These are phyloP conservation scores for Chrysopogon serrulatus DNA, from an alignment of 176 grass and related monocot genomes.

Conservation along the genomic window DNA sequence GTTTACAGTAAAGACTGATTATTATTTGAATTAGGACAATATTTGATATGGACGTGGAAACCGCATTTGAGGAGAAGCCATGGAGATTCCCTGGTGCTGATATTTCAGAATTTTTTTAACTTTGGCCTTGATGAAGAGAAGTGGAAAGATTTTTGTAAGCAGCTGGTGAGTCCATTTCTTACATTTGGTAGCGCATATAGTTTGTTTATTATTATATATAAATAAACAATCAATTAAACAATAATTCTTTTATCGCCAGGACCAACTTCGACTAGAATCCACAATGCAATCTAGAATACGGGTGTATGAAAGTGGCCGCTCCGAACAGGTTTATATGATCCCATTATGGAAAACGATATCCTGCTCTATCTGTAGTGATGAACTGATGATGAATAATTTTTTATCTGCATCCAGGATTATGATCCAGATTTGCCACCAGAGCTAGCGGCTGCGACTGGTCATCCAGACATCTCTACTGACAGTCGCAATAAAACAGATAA, in stretches of 20 bases:
- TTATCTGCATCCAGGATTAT: constrained; percentile 59
- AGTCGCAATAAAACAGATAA: constrained; percentile 54
- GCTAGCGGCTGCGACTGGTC: constrained; percentile 83
- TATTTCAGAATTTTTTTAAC: constrained; percentile 88
- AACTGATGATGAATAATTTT: constrained; percentile 19
- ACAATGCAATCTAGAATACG: constrained; percentile 99
- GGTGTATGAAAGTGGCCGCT: constrained; percentile 95
- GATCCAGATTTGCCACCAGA: constrained; percentile 99
- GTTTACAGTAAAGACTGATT: neutral
- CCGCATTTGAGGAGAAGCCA: constrained; percentile 94
- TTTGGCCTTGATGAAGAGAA: constrained; percentile 87
- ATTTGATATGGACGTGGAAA: constrained; percentile 83
- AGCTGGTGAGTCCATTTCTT: constrained; percentile 53
- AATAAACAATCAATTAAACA: no score
- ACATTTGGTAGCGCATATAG: neutral
- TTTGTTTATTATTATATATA: neutral
- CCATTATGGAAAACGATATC: constrained; percentile 9
- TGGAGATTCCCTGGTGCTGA: constrained; percentile 91
- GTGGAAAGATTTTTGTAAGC: constrained; percentile 98
- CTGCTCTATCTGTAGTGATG: neutral
- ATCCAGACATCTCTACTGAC: constrained; percentile 55
- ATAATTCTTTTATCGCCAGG: constrained; percentile 46
- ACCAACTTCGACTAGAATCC: constrained; percentile 81
- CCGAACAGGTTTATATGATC: constrained; percentile 59
- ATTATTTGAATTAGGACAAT: constrained; percentile 59